A percentile compares a stretch with the other conserved stretches of the same genome.
Evolutionary conservation across 2,329 filamentous ascomycete genomes (phyloP).

Genomic region (Balansia obtecta): DNA sequence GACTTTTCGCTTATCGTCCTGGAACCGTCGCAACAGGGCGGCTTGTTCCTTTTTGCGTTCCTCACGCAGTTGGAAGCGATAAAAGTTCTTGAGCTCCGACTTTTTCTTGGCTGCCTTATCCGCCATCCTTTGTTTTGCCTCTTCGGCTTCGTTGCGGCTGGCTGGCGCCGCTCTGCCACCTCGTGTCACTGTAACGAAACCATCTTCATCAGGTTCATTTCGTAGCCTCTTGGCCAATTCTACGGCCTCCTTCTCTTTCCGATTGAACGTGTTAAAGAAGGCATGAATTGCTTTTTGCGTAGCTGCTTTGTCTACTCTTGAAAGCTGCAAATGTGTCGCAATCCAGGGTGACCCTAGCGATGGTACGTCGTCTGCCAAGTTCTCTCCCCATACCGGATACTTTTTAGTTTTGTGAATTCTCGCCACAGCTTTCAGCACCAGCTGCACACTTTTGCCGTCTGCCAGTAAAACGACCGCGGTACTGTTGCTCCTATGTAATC

Average conservation of each 20-base stretch:
- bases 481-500: conserved; percentile 59
- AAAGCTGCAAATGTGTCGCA: conserved; percentile 56
- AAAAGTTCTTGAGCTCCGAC: conserved; percentile 59
- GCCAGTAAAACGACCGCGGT: conserved; percentile 75
- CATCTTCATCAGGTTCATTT: conserved; percentile 82
- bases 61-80: conserved; percentile 72
- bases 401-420: conserved; percentile 48
- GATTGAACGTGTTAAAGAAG: conserved; percentile 75
- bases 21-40: conserved; percentile 57
- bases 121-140: conserved; percentile 43
- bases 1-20: conserved; percentile 62
- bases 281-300: conserved; percentile 69
- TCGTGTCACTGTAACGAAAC: conserved; percentile 82
- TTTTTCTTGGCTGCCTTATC: conserved; percentile 52
- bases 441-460: conserved; percentile 65
- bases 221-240: conserved; percentile 52
- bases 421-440: conserved; percentile 62
- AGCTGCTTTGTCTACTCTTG: conserved; percentile 53
- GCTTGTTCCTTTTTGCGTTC: conserved; percentile 63
- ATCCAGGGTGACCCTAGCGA: conserved; percentile 44
- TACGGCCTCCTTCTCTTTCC: conserved; percentile 51
- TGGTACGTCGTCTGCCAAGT: conserved; percentile 42
- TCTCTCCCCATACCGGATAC: conserved; percentile 57
- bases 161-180: conserved; percentile 67
- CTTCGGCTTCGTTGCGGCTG: conserved; percentile 56